Evolutionary conservation across 768 basidiomycete species (phyloP).

Genomic region (Lenzites betulinus): DNA sequence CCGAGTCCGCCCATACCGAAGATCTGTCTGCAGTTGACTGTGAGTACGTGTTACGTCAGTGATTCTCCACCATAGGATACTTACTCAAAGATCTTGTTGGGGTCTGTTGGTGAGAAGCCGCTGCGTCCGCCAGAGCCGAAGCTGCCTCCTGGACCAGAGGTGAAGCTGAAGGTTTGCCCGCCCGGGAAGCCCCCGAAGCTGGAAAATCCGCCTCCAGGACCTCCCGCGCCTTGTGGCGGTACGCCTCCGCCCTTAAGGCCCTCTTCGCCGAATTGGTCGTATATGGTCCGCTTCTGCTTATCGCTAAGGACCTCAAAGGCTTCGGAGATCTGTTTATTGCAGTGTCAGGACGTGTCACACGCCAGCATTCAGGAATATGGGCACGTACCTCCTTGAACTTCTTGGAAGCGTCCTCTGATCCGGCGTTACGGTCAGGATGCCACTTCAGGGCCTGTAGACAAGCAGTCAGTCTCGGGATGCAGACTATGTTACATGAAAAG

Average conservation of each 20-base stretch:
- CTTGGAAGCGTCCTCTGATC: conserved; percentile 80
- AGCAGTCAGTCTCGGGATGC: background rate
- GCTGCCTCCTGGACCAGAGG: conserved; percentile 27
- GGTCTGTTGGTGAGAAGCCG: conserved; percentile 79
- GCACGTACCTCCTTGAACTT: conserved; percentile 88
- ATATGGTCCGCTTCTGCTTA: conserved; percentile 79
- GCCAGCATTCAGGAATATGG: background rate
- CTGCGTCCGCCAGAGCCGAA: conserved; percentile 32
- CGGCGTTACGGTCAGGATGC: conserved; percentile 91
- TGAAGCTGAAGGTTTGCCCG: conserved; percentile 29
- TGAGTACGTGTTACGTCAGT: background rate
- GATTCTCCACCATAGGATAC: conserved; percentile 37
- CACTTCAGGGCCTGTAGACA: conserved; percentile 74
- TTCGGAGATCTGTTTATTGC: conserved; percentile 72
- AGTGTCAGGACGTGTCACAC: conserved; percentile 2
- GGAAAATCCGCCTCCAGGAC: conserved; percentile 45
- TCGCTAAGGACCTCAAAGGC: conserved; percentile 95
- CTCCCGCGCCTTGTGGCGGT: conserved; percentile 50
- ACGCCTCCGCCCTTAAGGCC: conserved; percentile 80
- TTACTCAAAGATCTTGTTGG: conserved; percentile 87
- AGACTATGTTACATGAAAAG: no score
- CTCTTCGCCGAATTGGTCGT: conserved; percentile 95
- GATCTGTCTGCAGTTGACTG: conserved; percentile 49
- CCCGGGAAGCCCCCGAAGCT: conserved; percentile 27
- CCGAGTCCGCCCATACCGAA: conserved; percentile 53